Evolutionary conservation across 2,329 filamentous ascomycete species (phyloP).

Genomic region (Neospermospora avenae): DNA sequence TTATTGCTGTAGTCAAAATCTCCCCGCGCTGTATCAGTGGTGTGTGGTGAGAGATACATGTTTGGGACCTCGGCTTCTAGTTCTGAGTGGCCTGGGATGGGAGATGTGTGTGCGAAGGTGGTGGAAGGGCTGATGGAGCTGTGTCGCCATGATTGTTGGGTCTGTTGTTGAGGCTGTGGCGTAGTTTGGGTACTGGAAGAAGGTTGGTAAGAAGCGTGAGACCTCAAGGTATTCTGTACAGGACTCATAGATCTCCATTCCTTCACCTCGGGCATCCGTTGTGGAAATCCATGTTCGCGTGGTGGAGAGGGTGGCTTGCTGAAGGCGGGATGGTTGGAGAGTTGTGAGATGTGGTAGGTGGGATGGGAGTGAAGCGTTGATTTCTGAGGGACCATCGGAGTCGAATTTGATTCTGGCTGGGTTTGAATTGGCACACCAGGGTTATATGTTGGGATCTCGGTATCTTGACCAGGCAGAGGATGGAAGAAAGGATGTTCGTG

Average conservation of each 20-base stretch:
- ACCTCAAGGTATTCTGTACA: neutral
- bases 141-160: neutral
- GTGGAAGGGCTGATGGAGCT: neutral
- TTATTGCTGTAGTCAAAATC: neutral
- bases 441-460: slow-evolving; percentile 13
- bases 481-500: slow-evolving; percentile 23
- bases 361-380: slow-evolving; percentile 20
- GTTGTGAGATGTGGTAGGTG: slow-evolving; percentile 21
- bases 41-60: neutral
- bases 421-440: slow-evolving; percentile 6
- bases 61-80: slow-evolving; percentile 14
- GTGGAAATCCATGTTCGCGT: neutral
- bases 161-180: slow-evolving; percentile 14
- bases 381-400: neutral
- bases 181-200: neutral
- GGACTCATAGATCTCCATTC: neutral
- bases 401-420: neutral
- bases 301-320: slow-evolving; percentile 8
- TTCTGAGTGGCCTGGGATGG: slow-evolving; percentile 12
- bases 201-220: neutral
- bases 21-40: neutral
- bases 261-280: slow-evolving; percentile 1
- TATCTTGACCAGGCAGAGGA: slow-evolving; percentile 14
- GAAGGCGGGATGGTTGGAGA: slow-evolving; percentile 23
- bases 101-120: neutral